Conservation (phyloP, 257 asterid genomes). For the Sherardia arvensis region DNA sequence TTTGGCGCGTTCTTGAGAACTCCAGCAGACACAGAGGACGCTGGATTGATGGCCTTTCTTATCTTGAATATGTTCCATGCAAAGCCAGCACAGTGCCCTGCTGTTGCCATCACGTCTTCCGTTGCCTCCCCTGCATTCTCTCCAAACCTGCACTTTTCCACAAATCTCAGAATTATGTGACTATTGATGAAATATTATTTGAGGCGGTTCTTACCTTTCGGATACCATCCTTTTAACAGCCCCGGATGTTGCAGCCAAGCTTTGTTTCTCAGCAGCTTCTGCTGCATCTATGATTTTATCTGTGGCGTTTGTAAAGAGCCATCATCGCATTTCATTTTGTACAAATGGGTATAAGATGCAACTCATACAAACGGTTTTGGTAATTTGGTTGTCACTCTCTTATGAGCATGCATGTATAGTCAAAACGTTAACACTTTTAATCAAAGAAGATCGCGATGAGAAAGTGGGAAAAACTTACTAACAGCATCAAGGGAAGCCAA, state of each 20-base stretch:
- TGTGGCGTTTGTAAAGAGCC: constrained; percentile 14
- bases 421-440: too few species aligned
- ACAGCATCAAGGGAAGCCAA: constrained; percentile 80
- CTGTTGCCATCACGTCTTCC: constrained; percentile 56
- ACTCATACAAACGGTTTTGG: too few species aligned
- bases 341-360: too few species aligned
- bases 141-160: constrained; percentile 43
- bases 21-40: constrained; percentile 38
- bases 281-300: constrained; percentile 77
- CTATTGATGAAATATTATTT: not conserved
- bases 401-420: too few species aligned
- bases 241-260: constrained; percentile 60
- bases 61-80: constrained; percentile 84
- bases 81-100: constrained; percentile 59
- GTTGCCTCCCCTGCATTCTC: constrained; percentile 84
- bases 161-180: not conserved
- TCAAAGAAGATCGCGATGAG: not conserved
- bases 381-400: too few species aligned
- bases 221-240: constrained; percentile 60
- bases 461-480: constrained; percentile 34
- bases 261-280: constrained; percentile 82
- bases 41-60: constrained; percentile 64
- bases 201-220: constrained; percentile 25
- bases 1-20: constrained; percentile 36
- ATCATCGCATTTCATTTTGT: too few species aligned